Conservation (phyloP, 2,329 filamentous ascomycete species). For the Lachnellula arida region DNA sequence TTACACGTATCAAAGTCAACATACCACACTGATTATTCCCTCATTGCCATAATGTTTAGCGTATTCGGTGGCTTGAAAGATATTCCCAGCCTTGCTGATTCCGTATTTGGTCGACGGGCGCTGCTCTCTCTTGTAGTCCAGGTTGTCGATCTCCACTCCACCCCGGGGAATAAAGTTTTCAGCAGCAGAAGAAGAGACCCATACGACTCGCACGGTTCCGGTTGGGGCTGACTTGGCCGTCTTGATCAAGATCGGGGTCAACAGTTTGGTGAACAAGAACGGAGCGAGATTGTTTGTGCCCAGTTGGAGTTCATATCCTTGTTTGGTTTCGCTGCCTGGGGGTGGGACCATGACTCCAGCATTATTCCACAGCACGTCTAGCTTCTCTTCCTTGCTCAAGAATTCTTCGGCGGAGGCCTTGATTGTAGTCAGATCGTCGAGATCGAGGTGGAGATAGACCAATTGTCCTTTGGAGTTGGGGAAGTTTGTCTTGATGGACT, state of each 20-base stretch:
- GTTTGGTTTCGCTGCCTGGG: constrained; percentile 29
- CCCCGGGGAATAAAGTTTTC: constrained; percentile 17
- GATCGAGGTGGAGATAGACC: constrained; percentile 35
- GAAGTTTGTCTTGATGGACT: constrained; percentile 32
- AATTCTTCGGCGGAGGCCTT: constrained; percentile 36
- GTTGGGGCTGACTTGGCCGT: constrained; percentile 27
- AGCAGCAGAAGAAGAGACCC: constrained; percentile 31
- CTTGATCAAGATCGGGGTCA: constrained; percentile 31
- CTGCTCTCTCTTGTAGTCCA: constrained; percentile 23
- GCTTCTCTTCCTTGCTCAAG: constrained; percentile 30
- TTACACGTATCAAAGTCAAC: not conserved
- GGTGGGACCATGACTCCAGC: constrained; percentile 38
- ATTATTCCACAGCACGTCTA: constrained; percentile 40
- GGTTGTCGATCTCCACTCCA: constrained; percentile 24
- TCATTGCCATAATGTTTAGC: constrained; percentile 18
- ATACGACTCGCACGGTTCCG: constrained; percentile 32
- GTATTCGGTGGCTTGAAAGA: constrained; percentile 23
- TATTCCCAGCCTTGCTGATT: constrained; percentile 27
- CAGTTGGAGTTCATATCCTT: constrained; percentile 36
- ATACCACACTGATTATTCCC: constrained; percentile 27
- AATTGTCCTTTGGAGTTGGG: constrained; percentile 33
- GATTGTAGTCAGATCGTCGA: constrained; percentile 37
- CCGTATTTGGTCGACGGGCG: constrained; percentile 20
- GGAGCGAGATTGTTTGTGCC: constrained; percentile 36
- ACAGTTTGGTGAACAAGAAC: constrained; percentile 36